Evolutionary conservation across 106 monocot genomes (phyloP), one percentile per base, ranked within the genome.

Genomic region (Platanthera guangdongensis): DNA sequence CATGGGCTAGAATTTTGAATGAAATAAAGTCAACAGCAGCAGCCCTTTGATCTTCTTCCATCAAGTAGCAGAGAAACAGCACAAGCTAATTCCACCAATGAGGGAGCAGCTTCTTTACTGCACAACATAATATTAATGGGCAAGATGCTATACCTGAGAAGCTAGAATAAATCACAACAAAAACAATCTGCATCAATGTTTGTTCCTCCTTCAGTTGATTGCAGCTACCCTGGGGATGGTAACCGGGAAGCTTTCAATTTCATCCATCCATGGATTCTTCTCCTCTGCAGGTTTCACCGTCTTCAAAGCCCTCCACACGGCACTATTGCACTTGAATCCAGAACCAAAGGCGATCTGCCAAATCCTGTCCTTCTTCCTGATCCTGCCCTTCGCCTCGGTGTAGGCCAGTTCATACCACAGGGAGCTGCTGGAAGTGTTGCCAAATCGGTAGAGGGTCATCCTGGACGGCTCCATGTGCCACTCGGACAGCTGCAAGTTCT

Each of bases 331-430:
- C 51, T 77, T 77, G 68, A 77, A 77, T 2, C 77, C 77, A 11
- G 77, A 77, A 25, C 77, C 77, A 32, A 77, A 77, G 8, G 68
- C 77, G 15, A 77, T 77, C 77, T 77, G 77, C 77, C 77, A 77
- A 30, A 68, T 67, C 51, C 68, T 67, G 68, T 77, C 51, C 50
- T 62, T 67, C 77, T 65, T 77, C 15, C 50, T 77, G 4, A 77
- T 68, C 77, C 68, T 68, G 25, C 77, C 77, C 51, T 77, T 77
- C 4, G 77, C 65, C 25, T 77, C 77, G 14, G 67, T 46, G 68
- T 77, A 77, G 14, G 77, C 77, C 77, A 77, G 18, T 52, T 77
- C 77, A 32, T 77, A 77, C 77, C 77, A 77, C 0, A 77, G 77
- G 28, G 77, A 77, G 68, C 77, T 77, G 77, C 77, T 77, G 15